These are phyloP conservation scores for Canavalia gladiata DNA, from an alignment of 306 rosid species.

Conservation along the genomic window DNA sequence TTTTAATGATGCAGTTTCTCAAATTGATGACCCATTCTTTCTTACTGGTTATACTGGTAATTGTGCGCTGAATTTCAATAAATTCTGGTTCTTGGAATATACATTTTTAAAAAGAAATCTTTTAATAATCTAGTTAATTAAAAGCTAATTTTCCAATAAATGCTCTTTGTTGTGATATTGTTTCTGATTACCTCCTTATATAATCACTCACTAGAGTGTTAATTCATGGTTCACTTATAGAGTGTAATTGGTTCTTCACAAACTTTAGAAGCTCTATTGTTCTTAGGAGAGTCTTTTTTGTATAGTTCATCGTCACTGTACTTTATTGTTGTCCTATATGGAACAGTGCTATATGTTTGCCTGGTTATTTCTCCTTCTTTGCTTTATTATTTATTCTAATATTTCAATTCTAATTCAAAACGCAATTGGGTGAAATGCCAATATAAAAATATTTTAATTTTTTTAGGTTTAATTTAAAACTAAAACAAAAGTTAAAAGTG, in stretches of 20 bases:
- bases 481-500: too few relatives aligned
- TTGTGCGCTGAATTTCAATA: slow-evolving; percentile 99
- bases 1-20: slow-evolving; percentile 87
- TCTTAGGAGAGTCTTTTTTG: slow-evolving; percentile 10
- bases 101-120: slow-evolving; percentile 78
- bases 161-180: slow-evolving; percentile 14
- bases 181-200: slow-evolving; percentile 25
- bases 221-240: slow-evolving; percentile 27
- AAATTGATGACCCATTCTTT: slow-evolving; percentile 90
- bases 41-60: slow-evolving; percentile 98
- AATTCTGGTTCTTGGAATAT: slow-evolving; percentile 98
- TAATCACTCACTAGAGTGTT: slow-evolving; percentile 31
- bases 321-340: slow-evolving; percentile 34
- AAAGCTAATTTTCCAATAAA: slow-evolving; percentile 44
- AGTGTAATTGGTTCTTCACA: slow-evolving; percentile 34
- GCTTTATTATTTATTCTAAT: not conserved
- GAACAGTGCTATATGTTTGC: slow-evolving; percentile 25
- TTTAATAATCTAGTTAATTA: slow-evolving; percentile 43
- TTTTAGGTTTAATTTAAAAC: too few relatives aligned
- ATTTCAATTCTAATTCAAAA: slow-evolving; percentile 13
- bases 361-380: slow-evolving; percentile 24
- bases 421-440: slow-evolving; percentile 10
- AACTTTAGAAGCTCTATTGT: slow-evolving; percentile 35
- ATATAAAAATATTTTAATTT: too few relatives aligned
- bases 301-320: slow-evolving; percentile 29